Base-by-base conservation (phyloP, 2,329 filamentous ascomycete species). In the Claviceps humidiphila region DNA sequence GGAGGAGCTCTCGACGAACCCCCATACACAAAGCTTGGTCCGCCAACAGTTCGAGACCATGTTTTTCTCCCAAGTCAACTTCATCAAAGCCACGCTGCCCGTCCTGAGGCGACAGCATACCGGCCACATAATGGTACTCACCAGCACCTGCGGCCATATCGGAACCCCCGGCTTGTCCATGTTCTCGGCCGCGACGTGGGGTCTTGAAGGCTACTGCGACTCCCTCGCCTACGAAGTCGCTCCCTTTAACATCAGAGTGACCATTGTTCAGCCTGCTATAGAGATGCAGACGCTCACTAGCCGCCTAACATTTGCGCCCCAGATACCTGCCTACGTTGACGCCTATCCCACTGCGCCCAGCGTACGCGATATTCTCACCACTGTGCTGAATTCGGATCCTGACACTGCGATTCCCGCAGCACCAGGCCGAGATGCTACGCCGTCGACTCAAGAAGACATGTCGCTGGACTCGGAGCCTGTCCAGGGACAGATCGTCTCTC, bases 171-270 rank as follows among this genome's bases (percentile, higher is more conserved):
- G 90, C 2, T 80, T 97, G 71, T 80, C 88, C 52, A 87, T 94
- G 74, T 93, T 95, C 66, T 93, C 89, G 58, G 89, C 91, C 17
- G 87, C 89, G 14, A 90, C 89, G 40, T 96, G 91, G 89, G 93
- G 89, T 1, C 78, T 96, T 39, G 93, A 97, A 69, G 93, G 91
- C 17, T 96, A 93, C 66, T 96, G 90, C 70, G 91, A 97, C 69
- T 89, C 88, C 54, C 76, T 98, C 24, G 90, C 91, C 1, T 98
- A 96, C 68, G 93, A 98, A 69, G 86, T 98, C 57, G 87, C 91
- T 0, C 93, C 93, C 0, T 97, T 97, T 73, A 96, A 96, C 69
- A 82, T 97, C 71, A 95, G 91, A 68, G 81, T 97, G 67, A 96
- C 89, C 42, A 90, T 97, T 58, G 85, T 98, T 45, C 91, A 98